Conservation (phyloP, 805 yeast genomes). For the Lachancea lanzarotensis region DNA sequence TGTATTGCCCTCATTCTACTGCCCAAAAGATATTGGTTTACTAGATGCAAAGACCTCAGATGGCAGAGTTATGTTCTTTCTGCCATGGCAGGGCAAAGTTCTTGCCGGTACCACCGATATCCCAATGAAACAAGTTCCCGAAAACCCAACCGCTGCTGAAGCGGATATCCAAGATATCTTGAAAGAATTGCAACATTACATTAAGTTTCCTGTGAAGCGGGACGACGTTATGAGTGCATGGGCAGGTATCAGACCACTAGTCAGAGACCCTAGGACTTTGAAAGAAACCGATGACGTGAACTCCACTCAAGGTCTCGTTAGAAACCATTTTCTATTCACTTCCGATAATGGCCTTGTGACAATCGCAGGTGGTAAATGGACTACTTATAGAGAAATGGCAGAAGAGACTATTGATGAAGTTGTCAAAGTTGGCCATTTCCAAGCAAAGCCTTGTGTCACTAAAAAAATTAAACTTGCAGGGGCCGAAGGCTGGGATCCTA, state of each 20-base stretch:
- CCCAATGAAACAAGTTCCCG: slow-evolving; percentile 65
- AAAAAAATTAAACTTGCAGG: slow-evolving; percentile 58
- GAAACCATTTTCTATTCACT: slow-evolving; percentile 75
- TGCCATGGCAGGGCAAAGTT: slow-evolving; percentile 97
- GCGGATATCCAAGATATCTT: slow-evolving; percentile 83
- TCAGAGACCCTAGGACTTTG: slow-evolving; percentile 62
- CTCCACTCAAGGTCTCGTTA: slow-evolving; percentile 81
- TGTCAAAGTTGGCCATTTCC: slow-evolving; percentile 41
- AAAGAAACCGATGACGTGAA: slow-evolving; percentile 37
- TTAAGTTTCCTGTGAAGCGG: slow-evolving; percentile 81
- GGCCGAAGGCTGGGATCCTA: slow-evolving; percentile 70
- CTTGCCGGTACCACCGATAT: slow-evolving; percentile 96
- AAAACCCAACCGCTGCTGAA: slow-evolving; percentile 77
- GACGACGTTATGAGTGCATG: slow-evolving; percentile 91
- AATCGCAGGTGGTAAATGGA: slow-evolving; percentile 97
- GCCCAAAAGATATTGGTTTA: slow-evolving; percentile 81
- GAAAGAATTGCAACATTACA: slow-evolving; percentile 81
- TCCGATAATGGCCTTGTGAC: slow-evolving; percentile 76
- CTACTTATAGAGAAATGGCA: slow-evolving; percentile 97
- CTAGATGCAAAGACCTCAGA: slow-evolving; percentile 89
- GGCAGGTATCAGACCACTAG: slow-evolving; percentile 96
- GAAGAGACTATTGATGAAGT: slow-evolving; percentile 82
- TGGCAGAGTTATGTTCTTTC: slow-evolving; percentile 93
- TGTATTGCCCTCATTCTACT: slow-evolving; percentile 85
- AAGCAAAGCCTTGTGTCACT: slow-evolving; percentile 38